These are phyloP conservation scores for Xylariaceae sp. DNA, from an alignment of 2,329 filamentous ascomycete genomes.

Conservation along the genomic window DNA sequence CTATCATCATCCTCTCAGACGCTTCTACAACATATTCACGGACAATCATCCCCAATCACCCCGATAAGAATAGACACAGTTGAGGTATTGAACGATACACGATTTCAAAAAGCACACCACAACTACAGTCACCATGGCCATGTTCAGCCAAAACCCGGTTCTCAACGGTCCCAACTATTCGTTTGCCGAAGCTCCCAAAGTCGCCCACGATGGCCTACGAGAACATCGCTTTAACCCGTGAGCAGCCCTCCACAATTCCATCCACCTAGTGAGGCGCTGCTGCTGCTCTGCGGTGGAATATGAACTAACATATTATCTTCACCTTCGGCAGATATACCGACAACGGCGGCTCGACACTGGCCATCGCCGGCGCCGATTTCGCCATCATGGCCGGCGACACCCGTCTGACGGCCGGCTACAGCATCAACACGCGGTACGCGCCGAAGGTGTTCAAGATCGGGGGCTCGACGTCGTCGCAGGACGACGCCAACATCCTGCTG, in stretches of 20 bases:
- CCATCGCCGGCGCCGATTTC: slow-evolving; percentile 93
- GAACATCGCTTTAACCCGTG: slow-evolving; percentile 95
- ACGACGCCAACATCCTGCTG: slow-evolving; percentile 84
- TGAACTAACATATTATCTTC: slow-evolving; percentile 19
- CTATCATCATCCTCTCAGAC: slow-evolving; percentile 18
- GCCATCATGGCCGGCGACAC: slow-evolving; percentile 97
- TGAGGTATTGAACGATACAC: slow-evolving; percentile 2
- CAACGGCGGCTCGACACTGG: slow-evolving; percentile 95
- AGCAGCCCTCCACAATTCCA: slow-evolving; percentile 41
- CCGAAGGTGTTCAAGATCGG: slow-evolving; percentile 98
- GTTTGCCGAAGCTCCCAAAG: slow-evolving; percentile 65
- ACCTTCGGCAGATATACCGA: slow-evolving; percentile 78
- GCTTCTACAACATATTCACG: slow-evolving; percentile 17
- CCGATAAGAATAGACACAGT: neutral
- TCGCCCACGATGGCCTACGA: slow-evolving; percentile 59
- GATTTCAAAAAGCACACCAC: slow-evolving; percentile 10
- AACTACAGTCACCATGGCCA: slow-evolving; percentile 57
- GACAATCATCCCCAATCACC: neutral
- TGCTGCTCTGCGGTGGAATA: neutral
- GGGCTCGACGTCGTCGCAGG: slow-evolving; percentile 83
- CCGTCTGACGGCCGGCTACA: slow-evolving; percentile 93
- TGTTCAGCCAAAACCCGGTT: slow-evolving; percentile 73
- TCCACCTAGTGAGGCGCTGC: neutral
- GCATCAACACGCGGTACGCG: slow-evolving; percentile 95
- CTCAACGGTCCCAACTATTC: slow-evolving; percentile 74